A percentile compares a stretch with the other conserved stretches of the same genome.
Evolutionary conservation across 1,284 basidiomycete genomes (phyloP).

Genomic region (Moniliella sp.): DNA sequence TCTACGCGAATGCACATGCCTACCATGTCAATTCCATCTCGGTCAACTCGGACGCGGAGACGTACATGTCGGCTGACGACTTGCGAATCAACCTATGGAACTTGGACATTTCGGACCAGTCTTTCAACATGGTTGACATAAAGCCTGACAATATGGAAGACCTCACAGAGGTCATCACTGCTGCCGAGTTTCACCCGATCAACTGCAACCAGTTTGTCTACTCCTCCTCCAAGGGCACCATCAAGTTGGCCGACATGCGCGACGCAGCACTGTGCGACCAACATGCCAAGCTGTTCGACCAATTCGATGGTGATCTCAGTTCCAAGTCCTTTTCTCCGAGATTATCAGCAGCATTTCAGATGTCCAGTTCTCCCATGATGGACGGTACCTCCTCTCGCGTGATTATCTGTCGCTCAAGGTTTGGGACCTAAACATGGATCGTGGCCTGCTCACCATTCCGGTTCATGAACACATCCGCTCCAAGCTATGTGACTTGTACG

Average conservation of each 20-base stretch:
- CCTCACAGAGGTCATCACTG: conserved; percentile 95
- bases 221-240: conserved; percentile 95
- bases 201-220: conserved; percentile 99
- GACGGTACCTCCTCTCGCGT: conserved; percentile 81
- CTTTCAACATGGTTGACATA: conserved; percentile 99
- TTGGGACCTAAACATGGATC: conserved; percentile 99
- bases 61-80: conserved; percentile 94
- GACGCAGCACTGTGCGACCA: conserved; percentile 88
- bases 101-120: conserved; percentile 89
- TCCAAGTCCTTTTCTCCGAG: conserved; percentile 99
- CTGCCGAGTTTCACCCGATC: conserved; percentile 89
- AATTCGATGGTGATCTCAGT: conserved; percentile 89
- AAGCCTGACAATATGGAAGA: conserved; percentile 99
- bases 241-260: conserved; percentile 99
- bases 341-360: conserved; percentile 99
- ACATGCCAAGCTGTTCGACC: conserved; percentile 88
- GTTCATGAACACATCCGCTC: conserved; percentile 94
- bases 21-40: conserved; percentile 99
- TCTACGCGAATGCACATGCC: conserved; percentile 95
- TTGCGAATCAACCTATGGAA: conserved; percentile 95
- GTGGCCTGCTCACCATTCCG: conserved; percentile 80
- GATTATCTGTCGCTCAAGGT: conserved; percentile 96
- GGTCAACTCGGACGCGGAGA: conserved; percentile 97
- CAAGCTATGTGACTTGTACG: conserved; percentile 93
- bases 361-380: conserved; percentile 94